Base-by-base conservation (phyloP, 345 rosid genomes). In the Erysimum cheiranthoides region DNA sequence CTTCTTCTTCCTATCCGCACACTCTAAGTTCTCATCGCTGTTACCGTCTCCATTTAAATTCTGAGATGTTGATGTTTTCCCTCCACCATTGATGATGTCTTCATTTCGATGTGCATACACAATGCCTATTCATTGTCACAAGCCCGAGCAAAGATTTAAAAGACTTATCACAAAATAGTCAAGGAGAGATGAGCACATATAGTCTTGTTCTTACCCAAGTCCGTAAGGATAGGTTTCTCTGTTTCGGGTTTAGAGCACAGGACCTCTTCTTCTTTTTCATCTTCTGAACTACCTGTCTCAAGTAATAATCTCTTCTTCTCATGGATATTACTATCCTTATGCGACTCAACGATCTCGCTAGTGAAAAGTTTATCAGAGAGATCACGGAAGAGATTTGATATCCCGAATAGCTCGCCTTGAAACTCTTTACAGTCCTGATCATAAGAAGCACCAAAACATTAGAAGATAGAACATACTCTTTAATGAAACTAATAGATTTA, bases 341-440 rank as follows among this genome's bases (percentile, higher is more conserved):
- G 84, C 32, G 65, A 73, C 71, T 91, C 90, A 11, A 95, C 82
- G 66, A 95, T 85, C 75, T 90, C 91, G 62, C 97, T 90, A 38
- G 97, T 90, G 79, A 95, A 92, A 72, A 88, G 92, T 67, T 90
- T 88, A 74, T 90, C 93, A 21, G 97, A 95, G 64, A 95, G 88
- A 83, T 95, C 93, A 4, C 90, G 92, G 60, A 95, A 95, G 61
- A 95, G 83, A 81, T 95, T 95, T 73, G 93, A 88, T 63, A 95
- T 89, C 61, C 99, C 99, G 18, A 95, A 95, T 42, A 95, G 89
- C 85, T 92, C 97, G 1, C 98, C 96, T 81, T 90, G 93, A 74
- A 88, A 92, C 75, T 90, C 89, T 79, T 90, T 95, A 81, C 93
- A 92, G 78, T 95, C 97, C 97, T 95, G 86, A 47, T 71, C 73